Evolutionary conservation across 2,329 filamentous ascomycete species (phyloP).

Genomic region (Talaromyces funiculosus): DNA sequence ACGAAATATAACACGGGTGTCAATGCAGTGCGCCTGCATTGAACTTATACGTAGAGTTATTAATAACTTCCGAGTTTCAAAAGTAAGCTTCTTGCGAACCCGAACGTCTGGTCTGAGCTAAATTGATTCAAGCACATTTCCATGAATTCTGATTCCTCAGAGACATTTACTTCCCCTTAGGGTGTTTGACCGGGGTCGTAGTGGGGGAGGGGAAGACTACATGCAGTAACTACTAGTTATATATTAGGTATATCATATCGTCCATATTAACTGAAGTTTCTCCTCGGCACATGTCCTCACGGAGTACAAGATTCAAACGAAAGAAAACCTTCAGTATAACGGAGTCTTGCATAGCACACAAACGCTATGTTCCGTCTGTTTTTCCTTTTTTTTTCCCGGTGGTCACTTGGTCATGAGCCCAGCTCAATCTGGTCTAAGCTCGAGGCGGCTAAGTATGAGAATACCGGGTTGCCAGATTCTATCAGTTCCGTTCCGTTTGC

Average conservation of each 20-base stretch:
- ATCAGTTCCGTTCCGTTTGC: slow-evolving; percentile 18
- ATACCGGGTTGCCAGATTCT: slow-evolving; percentile 8
- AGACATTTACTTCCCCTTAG: background rate
- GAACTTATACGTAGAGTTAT: background rate
- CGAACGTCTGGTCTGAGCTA: background rate
- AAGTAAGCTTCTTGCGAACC: background rate
- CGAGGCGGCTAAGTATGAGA: background rate
- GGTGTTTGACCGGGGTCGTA: background rate
- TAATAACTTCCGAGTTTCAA: background rate
- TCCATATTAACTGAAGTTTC: background rate
- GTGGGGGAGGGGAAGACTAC: background rate
- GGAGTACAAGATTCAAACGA: background rate
- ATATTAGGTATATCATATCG: background rate
- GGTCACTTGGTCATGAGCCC: background rate
- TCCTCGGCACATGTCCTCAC: background rate
- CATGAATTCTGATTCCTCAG: background rate
- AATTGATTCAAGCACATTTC: background rate
- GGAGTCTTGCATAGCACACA: slow-evolving; percentile 1
- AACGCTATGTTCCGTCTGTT: background rate
- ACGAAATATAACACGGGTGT: background rate
- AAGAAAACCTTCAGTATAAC: background rate
- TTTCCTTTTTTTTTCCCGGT: background rate
- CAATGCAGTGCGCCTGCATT: background rate
- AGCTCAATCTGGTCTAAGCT: background rate
- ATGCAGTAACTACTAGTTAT: background rate